Evolutionary conservation across 176 grass and related monocot species (phyloP), one percentile per base, ranked within the genome.

Genomic region (Metroxylon sagu): DNA sequence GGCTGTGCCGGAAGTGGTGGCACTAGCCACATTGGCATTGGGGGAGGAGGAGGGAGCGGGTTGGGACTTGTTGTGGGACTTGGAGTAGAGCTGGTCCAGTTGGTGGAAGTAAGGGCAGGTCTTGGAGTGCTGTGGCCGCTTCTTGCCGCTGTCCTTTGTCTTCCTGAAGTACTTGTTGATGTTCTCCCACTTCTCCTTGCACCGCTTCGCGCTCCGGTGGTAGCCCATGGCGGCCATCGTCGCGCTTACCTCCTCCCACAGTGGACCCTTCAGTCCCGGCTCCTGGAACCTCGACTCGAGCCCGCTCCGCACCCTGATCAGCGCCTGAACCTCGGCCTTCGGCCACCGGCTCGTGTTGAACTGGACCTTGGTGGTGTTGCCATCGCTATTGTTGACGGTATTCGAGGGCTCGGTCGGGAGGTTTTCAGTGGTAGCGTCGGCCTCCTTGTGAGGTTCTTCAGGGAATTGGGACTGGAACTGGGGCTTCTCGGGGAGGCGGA

Each of bases 161-260:
- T 60, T 60, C 28, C 58, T 26, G 28, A 60, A 60, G 28, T 60
- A 60, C 4, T 60, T 60, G 58, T 60, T 60, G 58, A 60, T 60
- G 58, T 60, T 60, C 58, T 60, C 58, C 58, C 58, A 60, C 26
- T 60, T 60, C 58, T 60, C 58, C 58, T 60, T 60, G 58, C 58
- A 60, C 14, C 58, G 25, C 58, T 60, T 60, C 28, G 28, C 5
- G 58, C 58, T 60, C 4, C 58, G 58, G 5, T 28, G 58, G 58
- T 30, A 60, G 16, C 58, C 58, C 27, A 60, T 0, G 2, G 58
- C 58, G 5, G 58, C 58, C 58, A 60, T 60, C 29, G 26, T 30
- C 27, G 28, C 17, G 28, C 58, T 60, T 16, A 29, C 58, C 28
- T 60, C 58, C 58, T 60, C 58, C 58, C 58, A 60, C 3, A 60